A percentile compares a stretch with the other conserved stretches of the same genome.
Evolutionary conservation across 1,139 yeast genomes (phyloP).

Genomic region (Geotrichum citri-aurantii): DNA sequence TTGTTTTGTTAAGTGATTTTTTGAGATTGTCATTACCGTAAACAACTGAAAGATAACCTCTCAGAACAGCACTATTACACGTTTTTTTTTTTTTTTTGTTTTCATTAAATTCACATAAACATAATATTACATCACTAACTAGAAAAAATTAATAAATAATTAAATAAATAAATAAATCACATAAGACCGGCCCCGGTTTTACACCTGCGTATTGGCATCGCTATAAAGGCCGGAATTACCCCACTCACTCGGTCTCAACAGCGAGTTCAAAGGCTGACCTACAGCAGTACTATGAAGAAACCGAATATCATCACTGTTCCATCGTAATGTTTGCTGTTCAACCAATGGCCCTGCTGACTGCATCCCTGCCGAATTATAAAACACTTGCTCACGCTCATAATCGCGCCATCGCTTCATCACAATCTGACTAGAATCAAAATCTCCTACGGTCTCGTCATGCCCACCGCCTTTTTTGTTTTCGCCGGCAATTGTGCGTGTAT

Average conservation of each 20-base stretch:
- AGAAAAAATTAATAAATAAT: neutral
- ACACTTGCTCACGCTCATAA: constrained; percentile 57
- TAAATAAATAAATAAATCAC: neutral
- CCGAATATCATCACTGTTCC: neutral
- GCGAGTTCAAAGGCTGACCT: neutral
- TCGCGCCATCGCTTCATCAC: constrained; percentile 93
- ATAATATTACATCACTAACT: too few species aligned
- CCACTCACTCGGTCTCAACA: neutral
- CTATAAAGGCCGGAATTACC: neutral
- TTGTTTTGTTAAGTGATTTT: too few species aligned
- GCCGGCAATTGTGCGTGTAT: constrained; percentile 70
- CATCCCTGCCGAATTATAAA: neutral
- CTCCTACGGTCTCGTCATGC: constrained; percentile 67
- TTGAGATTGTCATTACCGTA: too few species aligned
- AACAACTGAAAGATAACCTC: too few species aligned
- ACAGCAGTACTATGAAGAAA: neutral
- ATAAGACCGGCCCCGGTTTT: neutral
- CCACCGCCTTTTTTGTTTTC: constrained; percentile 43
- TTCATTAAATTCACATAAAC: too few species aligned
- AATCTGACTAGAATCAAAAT: constrained; percentile 81
- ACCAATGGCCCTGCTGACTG: neutral
- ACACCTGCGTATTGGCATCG: neutral
- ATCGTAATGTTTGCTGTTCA: neutral
- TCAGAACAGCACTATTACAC: too few species aligned
- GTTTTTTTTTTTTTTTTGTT: too few species aligned